Conservation (phyloP, 1,139 yeast species). For the Diutina catenulata region DNA sequence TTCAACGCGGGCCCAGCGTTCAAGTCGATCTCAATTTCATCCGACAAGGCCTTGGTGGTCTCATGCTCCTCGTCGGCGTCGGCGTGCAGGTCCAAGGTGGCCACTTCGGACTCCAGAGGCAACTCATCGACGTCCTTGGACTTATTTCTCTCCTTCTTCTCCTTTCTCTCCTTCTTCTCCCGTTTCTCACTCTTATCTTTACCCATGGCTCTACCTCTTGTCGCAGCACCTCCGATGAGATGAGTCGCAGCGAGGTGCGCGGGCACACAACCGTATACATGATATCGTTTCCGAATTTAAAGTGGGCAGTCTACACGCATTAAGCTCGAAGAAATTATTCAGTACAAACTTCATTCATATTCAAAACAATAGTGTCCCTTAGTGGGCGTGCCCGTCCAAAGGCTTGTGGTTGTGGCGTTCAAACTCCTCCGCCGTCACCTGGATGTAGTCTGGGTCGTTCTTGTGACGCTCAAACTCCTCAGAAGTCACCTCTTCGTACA, state of each 20-base stretch:
- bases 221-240: not conserved
- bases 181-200: not conserved
- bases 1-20: conserved; percentile 73
- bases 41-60: not conserved
- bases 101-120: conserved; percentile 7
- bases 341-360: too few relatives aligned
- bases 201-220: not conserved
- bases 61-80: not conserved
- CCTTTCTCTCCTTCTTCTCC: conserved; percentile 7
- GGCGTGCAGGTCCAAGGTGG: conserved; percentile 9
- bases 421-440: conserved; percentile 24
- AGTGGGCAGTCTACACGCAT: too few relatives aligned
- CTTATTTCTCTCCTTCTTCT: conserved; percentile 12
- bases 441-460: conserved; percentile 39
- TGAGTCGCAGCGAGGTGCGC: too few relatives aligned
- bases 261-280: too few relatives aligned
- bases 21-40: conserved; percentile 65
- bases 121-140: conserved; percentile 1
- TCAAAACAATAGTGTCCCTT: too few relatives aligned
- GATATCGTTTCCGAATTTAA: too few relatives aligned
- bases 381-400: too few relatives aligned
- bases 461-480: conserved; percentile 32
- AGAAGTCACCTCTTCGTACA: conserved; percentile 42
- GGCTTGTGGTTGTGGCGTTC: conserved; percentile 1
- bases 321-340: too few relatives aligned